Evolutionary conservation across 2,329 filamentous ascomycete genomes (phyloP).

Genomic region (Penicillium corylophilum): DNA sequence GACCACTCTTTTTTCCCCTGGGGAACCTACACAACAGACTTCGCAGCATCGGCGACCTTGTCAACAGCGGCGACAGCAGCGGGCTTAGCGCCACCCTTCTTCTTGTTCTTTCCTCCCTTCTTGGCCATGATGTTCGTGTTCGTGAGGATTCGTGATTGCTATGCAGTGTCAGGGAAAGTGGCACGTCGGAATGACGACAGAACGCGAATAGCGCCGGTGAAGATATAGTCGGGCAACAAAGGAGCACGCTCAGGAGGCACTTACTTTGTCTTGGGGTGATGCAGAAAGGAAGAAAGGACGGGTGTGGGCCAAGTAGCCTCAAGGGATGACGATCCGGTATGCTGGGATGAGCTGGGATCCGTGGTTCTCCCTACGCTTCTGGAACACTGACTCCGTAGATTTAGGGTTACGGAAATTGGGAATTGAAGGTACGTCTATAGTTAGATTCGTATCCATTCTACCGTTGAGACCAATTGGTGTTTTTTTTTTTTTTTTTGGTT

Average conservation of each 20-base stretch:
- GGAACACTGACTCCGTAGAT: conserved; percentile 2
- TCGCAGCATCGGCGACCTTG: conserved; percentile 27
- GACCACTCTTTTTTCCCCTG: conserved; percentile 9
- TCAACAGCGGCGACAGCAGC: conserved; percentile 25
- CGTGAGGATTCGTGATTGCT: conserved; percentile 9
- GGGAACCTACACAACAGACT: conserved; percentile 34
- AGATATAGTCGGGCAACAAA: background rate
- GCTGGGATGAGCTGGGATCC: conserved; percentile 10
- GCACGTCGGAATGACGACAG: conserved; percentile 15
- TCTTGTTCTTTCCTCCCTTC: conserved; percentile 36
- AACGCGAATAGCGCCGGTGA: background rate
- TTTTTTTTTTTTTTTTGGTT: conserved; percentile 1
- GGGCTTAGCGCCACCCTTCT: conserved; percentile 29
- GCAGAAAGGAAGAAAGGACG: conserved; percentile 10
- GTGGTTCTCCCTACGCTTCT: conserved; percentile 14
- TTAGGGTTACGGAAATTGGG: conserved; percentile 1
- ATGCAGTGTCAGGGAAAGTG: conserved; percentile 11
- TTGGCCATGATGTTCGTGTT: conserved; percentile 32
- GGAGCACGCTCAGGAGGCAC: too few relatives aligned
- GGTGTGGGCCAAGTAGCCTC: conserved; percentile 19
- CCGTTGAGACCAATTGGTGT: conserved; percentile 1
- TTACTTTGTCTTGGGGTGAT: conserved; percentile 3
- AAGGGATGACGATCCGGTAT: conserved; percentile 17
- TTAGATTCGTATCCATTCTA: background rate
- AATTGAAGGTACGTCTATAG: too few relatives aligned